A percentile compares a stretch with the other conserved stretches of the same genome.
These are phyloP conservation scores for Myrica gale DNA, from an alignment of 306 rosid species.

Conservation along the genomic window DNA sequence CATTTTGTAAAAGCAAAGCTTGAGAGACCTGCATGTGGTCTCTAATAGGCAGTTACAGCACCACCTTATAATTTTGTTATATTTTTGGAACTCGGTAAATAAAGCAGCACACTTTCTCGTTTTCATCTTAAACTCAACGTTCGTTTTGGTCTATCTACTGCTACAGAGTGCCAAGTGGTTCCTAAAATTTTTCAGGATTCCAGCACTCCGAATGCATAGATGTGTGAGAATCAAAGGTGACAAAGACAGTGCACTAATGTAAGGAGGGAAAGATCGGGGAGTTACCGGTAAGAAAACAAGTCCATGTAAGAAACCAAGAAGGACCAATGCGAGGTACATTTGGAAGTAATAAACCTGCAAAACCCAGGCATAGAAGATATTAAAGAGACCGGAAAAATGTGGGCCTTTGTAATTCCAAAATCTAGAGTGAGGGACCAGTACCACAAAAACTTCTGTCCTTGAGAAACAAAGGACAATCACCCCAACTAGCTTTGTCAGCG, in stretches of 20 bases:
- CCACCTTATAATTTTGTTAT: not conserved
- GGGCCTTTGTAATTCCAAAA: conserved; percentile 2
- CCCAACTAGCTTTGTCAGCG: conserved; percentile 91
- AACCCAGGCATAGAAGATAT: conserved; percentile 20
- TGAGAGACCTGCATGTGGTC: not conserved
- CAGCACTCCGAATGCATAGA: not conserved
- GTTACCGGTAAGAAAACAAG: conserved; percentile 94
- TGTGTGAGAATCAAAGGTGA: not conserved
- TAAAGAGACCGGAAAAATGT: not conserved
- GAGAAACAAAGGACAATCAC: conserved; percentile 95
- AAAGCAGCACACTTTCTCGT: not conserved
- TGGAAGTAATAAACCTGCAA: conserved; percentile 93
- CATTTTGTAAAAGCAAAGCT: not conserved
- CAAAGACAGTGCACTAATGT: conserved; percentile 6
- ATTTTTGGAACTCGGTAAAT: not conserved
- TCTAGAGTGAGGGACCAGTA: conserved; percentile 31
- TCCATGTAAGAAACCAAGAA: conserved; percentile 94
- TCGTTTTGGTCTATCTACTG: not conserved
- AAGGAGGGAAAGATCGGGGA: not conserved
- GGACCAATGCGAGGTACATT: conserved; percentile 89
- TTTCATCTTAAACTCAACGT: not conserved
- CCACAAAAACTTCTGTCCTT: conserved; percentile 98
- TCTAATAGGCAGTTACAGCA: not conserved
- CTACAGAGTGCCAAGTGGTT: not conserved
- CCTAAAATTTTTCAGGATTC: not conserved